Conservation (phyloP, 148 eudicot genomes). For the Cornus florida region DNA sequence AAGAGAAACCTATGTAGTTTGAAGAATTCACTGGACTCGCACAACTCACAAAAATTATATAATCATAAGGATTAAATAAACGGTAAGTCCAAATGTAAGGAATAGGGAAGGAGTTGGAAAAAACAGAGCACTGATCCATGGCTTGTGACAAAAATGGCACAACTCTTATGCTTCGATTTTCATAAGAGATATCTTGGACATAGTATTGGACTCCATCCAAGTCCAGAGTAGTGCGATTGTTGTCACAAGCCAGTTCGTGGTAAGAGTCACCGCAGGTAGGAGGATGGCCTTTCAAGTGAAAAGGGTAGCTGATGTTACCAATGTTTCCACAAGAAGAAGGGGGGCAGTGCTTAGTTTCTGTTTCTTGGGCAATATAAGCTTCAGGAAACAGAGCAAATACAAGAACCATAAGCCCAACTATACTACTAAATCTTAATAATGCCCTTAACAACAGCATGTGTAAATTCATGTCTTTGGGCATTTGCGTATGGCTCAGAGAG, state of each 20-base stretch:
- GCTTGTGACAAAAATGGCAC: not conserved
- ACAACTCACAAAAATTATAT: not conserved
- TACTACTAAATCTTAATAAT: too few species aligned
- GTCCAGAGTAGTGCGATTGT: slow-evolving; percentile 3
- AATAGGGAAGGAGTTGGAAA: not conserved
- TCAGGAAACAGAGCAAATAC: not conserved
- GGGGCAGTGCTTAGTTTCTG: not conserved
- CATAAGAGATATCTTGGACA: slow-evolving; percentile 19
- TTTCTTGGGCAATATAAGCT: not conserved
- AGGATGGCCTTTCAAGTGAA: not conserved
- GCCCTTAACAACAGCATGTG: not conserved
- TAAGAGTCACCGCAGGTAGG: not conserved
- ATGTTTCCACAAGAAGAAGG: slow-evolving; percentile 7
- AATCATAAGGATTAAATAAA: too few species aligned
- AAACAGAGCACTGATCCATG: slow-evolving; percentile 5
- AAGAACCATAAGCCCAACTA: not conserved
- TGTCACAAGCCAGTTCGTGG: not conserved
- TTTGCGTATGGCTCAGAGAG: too few species aligned
- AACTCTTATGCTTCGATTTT: not conserved
- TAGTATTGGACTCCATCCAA: slow-evolving; percentile 6
- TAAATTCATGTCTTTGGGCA: too few species aligned
- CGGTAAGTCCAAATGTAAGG: too few species aligned
- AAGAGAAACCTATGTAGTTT: too few species aligned
- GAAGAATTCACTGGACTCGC: too few species aligned
- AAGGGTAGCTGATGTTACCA: not conserved